Percentiles rank a stretch among this genome's conserved stretches.
These are phyloP conservation scores for Rhodomyrtus psidioides DNA, from an alignment of 441 rosid species.

Conservation along the genomic window DNA sequence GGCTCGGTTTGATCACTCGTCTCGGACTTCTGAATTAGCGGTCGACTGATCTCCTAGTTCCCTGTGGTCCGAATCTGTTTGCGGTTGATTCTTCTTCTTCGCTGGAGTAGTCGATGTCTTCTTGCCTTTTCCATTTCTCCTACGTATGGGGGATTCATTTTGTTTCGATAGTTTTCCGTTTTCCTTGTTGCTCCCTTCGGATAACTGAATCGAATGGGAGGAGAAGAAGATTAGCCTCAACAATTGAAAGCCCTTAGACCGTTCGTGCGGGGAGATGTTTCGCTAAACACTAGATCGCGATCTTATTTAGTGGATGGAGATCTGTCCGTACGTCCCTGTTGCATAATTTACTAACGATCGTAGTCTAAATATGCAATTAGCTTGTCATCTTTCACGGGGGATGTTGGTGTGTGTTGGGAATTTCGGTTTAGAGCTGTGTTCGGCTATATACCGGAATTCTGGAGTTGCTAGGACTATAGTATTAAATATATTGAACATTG, in stretches of 20 bases:
- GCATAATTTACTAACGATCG: not conserved
- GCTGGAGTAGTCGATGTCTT: not conserved
- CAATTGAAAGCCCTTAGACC: not conserved
- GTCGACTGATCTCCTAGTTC: not conserved
- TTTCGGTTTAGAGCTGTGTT: not conserved
- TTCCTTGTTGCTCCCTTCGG: not conserved
- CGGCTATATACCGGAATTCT: not conserved
- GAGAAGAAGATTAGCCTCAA: not conserved
- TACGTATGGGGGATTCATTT: not conserved
- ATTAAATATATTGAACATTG: not conserved
- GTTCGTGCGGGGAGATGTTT: not conserved
- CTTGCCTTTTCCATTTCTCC: not conserved
- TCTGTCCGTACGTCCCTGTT: not conserved
- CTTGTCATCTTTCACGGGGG: not conserved
- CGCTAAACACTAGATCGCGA: rapidly evolving
- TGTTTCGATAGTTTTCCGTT: not conserved
- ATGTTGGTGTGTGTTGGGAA: not conserved
- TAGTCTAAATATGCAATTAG: not conserved
- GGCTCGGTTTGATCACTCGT: not conserved
- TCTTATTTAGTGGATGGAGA: not conserved
- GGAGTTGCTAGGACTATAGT: not conserved
- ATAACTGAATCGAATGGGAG: no score
- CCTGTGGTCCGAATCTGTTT: not conserved
- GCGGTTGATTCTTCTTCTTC: not conserved
- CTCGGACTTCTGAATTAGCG: not conserved